Evolutionary conservation across 2,329 filamentous ascomycete genomes (phyloP).

Genomic region (Alternaria brassicicola): DNA sequence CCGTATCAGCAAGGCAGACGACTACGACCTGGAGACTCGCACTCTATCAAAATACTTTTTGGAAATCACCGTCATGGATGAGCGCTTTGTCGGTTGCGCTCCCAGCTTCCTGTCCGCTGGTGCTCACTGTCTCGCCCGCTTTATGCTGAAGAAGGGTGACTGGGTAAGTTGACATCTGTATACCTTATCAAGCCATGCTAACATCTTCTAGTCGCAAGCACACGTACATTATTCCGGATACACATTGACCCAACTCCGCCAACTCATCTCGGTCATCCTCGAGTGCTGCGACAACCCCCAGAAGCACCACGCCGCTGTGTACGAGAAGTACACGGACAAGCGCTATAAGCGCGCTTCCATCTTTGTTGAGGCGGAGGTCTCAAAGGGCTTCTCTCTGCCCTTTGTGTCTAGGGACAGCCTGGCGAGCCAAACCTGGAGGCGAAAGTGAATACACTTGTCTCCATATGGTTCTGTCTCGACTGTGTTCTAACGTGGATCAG

Average conservation of each 20-base stretch:
- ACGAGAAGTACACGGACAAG: conserved; percentile 88
- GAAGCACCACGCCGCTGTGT: conserved; percentile 85
- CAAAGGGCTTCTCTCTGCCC: conserved; percentile 63
- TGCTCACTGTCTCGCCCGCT: conserved; percentile 86
- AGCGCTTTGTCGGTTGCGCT: conserved; percentile 89
- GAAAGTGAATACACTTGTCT: conserved; percentile 46
- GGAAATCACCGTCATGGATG: conserved; percentile 96
- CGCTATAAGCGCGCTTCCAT: conserved; percentile 84
- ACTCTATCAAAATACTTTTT: conserved; percentile 98
- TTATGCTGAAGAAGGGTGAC: conserved; percentile 87
- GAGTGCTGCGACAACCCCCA: conserved; percentile 85
- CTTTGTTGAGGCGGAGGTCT: conserved; percentile 78
- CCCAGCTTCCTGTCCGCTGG: conserved; percentile 91
- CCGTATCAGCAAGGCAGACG: conserved; percentile 96
- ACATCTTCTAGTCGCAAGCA: conserved; percentile 67
- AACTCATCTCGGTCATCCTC: conserved; percentile 76
- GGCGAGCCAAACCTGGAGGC: conserved; percentile 45
- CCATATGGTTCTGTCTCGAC: conserved; percentile 22
- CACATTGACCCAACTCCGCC: conserved; percentile 81
- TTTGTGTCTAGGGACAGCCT: conserved; percentile 44
- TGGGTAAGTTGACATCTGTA: conserved; percentile 70
- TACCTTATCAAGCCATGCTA: conserved; percentile 36
- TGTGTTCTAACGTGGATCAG: conserved; percentile 37
- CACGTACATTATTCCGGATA: conserved; percentile 96
- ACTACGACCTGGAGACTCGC: conserved; percentile 93